Evolutionary conservation across 2,329 filamentous ascomycete genomes (phyloP).

Genomic region (Fusarium incarnatum): DNA sequence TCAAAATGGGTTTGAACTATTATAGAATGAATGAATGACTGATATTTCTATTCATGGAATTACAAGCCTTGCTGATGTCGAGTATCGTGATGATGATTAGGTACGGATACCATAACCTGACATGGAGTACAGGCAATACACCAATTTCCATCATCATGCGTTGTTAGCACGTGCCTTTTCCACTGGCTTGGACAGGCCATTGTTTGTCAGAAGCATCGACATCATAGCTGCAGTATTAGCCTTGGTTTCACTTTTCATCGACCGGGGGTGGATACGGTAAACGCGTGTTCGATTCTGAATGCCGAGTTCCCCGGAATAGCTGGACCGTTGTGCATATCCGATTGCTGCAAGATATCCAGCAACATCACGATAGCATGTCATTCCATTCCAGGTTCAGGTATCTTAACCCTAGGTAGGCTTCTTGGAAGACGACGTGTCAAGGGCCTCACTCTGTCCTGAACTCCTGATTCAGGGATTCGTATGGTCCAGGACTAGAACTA

Average conservation of each 20-base stretch:
- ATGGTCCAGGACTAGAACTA: background rate
- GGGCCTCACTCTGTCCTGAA: background rate
- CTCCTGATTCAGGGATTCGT: slow-evolving; percentile 26
- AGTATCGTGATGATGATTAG: background rate
- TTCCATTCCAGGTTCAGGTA: slow-evolving; percentile 23
- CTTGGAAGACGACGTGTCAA: slow-evolving; percentile 18
- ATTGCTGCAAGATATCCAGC: background rate
- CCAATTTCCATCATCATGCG: slow-evolving; percentile 7
- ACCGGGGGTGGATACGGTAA: slow-evolving; percentile 7
- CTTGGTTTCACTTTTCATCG: slow-evolving; percentile 13
- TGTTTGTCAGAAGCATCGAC: slow-evolving; percentile 8
- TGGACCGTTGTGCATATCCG: background rate
- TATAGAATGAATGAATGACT: slow-evolving; percentile 15
- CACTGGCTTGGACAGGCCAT: slow-evolving; percentile 15
- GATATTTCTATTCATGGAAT: background rate
- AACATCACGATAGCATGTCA: slow-evolving; percentile 8
- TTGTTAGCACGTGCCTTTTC: slow-evolving; percentile 11
- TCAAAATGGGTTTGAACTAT: slow-evolving; percentile 1
- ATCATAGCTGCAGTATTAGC: slow-evolving; percentile 18
- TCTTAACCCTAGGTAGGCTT: slow-evolving; percentile 13
- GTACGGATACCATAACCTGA: background rate
- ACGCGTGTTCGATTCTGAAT: background rate
- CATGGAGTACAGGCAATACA: background rate
- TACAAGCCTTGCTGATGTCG: background rate
- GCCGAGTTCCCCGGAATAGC: slow-evolving; percentile 26